These are phyloP conservation scores for Kuraishia hungarica DNA, from an alignment of 805 yeast species.

Conservation along the genomic window DNA sequence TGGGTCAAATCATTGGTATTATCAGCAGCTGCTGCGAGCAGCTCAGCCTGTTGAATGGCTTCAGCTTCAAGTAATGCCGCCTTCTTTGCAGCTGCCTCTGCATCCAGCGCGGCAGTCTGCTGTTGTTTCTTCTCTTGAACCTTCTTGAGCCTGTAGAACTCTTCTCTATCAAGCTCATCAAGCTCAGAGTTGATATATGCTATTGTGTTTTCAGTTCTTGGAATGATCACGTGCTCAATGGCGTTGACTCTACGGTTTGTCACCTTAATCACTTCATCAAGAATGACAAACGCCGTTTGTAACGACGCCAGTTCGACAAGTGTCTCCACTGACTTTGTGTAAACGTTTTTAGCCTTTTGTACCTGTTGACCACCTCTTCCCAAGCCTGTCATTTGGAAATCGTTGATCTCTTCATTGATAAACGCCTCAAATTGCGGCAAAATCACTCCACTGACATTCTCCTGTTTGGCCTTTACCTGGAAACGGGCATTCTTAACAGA, in stretches of 20 bases:
- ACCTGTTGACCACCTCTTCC: constrained; percentile 99
- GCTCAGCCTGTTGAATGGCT: constrained; percentile 6
- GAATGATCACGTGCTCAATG: constrained; percentile 95
- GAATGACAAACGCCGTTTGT: constrained; percentile 92
- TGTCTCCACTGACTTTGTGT: constrained; percentile 95
- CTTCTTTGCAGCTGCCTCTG: constrained; percentile 32
- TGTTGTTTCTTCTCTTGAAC: constrained; percentile 86
- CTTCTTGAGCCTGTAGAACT: constrained; percentile 91
- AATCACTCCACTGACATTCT: constrained; percentile 92
- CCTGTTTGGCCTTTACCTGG: constrained; percentile 86
- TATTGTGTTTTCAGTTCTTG: constrained; percentile 95
- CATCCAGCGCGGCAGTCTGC: constrained; percentile 60
- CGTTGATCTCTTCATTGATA: constrained; percentile 79
- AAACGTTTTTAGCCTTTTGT: constrained; percentile 86
- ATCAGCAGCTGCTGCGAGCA: constrained; percentile 8
- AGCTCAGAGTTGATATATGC: constrained; percentile 86
- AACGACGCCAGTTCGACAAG: constrained; percentile 91
- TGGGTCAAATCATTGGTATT: constrained; percentile 18
- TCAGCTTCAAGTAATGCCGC: constrained; percentile 11
- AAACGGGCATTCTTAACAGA: constrained; percentile 86
- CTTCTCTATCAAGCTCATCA: constrained; percentile 97
- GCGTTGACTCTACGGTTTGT: constrained; percentile 98
- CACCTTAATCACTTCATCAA: constrained; percentile 96
- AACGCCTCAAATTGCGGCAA: constrained; percentile 88
- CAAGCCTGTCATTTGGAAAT: constrained; percentile 91